These are phyloP conservation scores for Sonneratia caseolaris DNA, from an alignment of 345 rosid genomes.

Conservation along the genomic window DNA sequence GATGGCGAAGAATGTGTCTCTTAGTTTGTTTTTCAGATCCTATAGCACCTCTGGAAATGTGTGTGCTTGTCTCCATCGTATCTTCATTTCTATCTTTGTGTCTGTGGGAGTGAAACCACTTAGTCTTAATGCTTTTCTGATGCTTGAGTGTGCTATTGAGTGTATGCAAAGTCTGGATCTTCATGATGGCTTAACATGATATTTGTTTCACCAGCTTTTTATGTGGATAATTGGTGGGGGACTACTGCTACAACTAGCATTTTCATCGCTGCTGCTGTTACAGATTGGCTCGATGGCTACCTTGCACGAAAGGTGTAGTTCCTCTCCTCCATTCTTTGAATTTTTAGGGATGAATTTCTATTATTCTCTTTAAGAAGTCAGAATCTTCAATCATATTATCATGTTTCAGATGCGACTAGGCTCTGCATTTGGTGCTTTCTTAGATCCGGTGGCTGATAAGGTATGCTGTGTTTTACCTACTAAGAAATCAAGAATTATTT, in stretches of 20 bases:
- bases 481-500: not conserved
- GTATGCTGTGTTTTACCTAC: slow-evolving; percentile 19
- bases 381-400: not conserved
- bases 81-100: not conserved
- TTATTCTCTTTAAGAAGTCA: not conserved
- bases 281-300: slow-evolving; percentile 99
- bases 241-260: slow-evolving; percentile 84
- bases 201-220: slow-evolving; percentile 52
- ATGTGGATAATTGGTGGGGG: slow-evolving; percentile 84
- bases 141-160: not conserved
- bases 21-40: not conserved
- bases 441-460: slow-evolving; percentile 99
- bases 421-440: slow-evolving; percentile 93
- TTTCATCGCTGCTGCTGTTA: slow-evolving; percentile 86
- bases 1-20: not conserved
- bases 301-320: slow-evolving; percentile 78
- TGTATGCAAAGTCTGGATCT: not conserved
- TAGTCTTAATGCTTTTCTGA: not conserved
- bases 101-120: not conserved
- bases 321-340: not conserved
- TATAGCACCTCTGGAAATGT: not conserved
- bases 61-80: not conserved
- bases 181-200: not conserved
- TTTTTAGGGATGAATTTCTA: not conserved
- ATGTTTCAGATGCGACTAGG: slow-evolving; percentile 69